Evolutionary conservation across 106 monocot genomes (phyloP).

Genomic region (Dendrobium huoshanense): DNA sequence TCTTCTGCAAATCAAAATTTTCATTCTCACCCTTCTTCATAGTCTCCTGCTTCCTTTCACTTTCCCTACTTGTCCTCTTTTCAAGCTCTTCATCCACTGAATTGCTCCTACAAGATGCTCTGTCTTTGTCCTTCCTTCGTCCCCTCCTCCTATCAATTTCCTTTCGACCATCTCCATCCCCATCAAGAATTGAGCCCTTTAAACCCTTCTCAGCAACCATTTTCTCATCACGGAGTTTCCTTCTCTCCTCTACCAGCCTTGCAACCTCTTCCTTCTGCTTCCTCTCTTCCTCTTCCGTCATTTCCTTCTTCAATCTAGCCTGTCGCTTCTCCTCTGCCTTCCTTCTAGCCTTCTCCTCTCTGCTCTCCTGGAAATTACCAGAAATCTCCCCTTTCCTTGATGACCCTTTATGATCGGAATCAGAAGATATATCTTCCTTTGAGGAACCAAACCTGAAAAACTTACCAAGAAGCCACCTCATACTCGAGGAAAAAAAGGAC

Average conservation of each 20-base stretch:
- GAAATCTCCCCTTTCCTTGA: constrained; percentile 36
- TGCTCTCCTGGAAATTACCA: constrained; percentile 50
- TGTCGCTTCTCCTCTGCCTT: constrained; percentile 90
- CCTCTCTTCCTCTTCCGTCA: constrained; percentile 89
- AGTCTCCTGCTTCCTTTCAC: constrained; percentile 52
- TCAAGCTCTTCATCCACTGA: constrained; percentile 50
- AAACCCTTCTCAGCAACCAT: constrained; percentile 53
- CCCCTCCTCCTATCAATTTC: constrained; percentile 47
- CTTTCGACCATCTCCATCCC: constrained; percentile 40
- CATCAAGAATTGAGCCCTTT: constrained; percentile 19
- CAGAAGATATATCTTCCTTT: constrained; percentile 25
- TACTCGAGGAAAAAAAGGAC: neutral
- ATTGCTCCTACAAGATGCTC: constrained; percentile 39
- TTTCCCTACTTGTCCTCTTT: constrained; percentile 35
- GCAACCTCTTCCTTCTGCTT: constrained; percentile 93
- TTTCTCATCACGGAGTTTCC: constrained; percentile 69
- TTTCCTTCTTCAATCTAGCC: constrained; percentile 79
- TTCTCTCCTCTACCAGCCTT: constrained; percentile 74
- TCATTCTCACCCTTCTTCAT: constrained; percentile 56
- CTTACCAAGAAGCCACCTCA: constrained; percentile 15
- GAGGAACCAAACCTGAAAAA: constrained; percentile 15
- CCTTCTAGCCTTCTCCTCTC: constrained; percentile 66
- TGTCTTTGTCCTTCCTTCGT: constrained; percentile 56
- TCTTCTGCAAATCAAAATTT: constrained; percentile 23
- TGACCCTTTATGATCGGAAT: constrained; percentile 32